These are phyloP conservation scores for Leccinum olivaceopallidum DNA, from an alignment of 768 basidiomycete species.

Conservation along the genomic window DNA sequence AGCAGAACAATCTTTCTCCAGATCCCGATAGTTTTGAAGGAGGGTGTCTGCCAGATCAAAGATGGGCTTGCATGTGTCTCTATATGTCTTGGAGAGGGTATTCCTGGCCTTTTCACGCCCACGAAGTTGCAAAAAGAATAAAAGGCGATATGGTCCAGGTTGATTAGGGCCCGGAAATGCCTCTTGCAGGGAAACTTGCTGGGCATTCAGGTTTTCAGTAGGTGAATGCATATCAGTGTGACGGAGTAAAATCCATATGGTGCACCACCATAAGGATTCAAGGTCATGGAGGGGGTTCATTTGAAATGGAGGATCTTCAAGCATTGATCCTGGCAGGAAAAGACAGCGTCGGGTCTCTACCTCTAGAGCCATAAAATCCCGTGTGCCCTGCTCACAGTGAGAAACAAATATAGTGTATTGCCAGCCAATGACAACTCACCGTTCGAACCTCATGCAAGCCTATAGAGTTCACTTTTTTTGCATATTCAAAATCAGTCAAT, in stretches of 20 bases:
- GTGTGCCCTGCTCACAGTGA: neutral
- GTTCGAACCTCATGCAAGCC: conserved; percentile 5
- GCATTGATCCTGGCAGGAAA: neutral
- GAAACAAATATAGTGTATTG: neutral
- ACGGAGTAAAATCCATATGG: neutral
- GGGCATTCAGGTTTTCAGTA: too few relatives aligned
- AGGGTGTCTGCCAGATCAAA: too few relatives aligned
- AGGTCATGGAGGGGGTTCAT: neutral
- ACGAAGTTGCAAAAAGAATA: too few relatives aligned
- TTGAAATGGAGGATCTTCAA: neutral
- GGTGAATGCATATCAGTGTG: neutral
- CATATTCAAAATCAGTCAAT: conserved; percentile 15
- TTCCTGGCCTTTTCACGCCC: too few relatives aligned
- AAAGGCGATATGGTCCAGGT: too few relatives aligned
- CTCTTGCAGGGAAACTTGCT: too few relatives aligned
- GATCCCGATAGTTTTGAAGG: too few relatives aligned
- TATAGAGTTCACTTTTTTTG: neutral
- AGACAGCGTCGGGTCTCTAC: neutral
- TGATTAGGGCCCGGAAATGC: too few relatives aligned
- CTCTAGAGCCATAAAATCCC: neutral
- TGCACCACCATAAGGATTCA: neutral
- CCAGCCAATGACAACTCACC: conserved; percentile 2
- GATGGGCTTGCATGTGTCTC: too few relatives aligned
- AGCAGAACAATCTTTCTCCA: too few relatives aligned
- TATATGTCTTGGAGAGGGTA: too few relatives aligned